phyloP scores from a whole-genome alignment of 108 stramenopile species.

The Licmophora abbreviata region DNA sequence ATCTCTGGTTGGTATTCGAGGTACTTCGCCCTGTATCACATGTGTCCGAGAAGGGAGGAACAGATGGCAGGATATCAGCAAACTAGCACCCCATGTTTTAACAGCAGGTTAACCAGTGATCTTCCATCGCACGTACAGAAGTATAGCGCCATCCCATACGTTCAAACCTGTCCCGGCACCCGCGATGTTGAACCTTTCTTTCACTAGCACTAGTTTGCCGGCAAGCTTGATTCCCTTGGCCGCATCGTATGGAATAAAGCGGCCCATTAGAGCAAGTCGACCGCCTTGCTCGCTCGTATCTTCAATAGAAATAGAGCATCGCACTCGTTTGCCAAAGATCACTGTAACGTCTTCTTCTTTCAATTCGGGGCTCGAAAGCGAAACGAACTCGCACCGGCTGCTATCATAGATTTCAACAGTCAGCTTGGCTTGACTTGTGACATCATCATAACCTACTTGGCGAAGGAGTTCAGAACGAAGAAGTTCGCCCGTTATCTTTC shows the following conservation, averaged over 20 bases:
- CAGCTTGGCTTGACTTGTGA: too few species aligned
- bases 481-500: too few species aligned
- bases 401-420: neutral
- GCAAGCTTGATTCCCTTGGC: slow-evolving; percentile 3
- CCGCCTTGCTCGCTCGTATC: neutral
- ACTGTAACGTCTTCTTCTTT: neutral
- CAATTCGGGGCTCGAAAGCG: neutral
- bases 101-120: too few species aligned
- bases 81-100: too few species aligned
- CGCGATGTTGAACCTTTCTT: slow-evolving; percentile 3
- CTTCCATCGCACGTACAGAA: slow-evolving; percentile 34
- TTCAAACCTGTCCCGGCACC: slow-evolving; percentile 46
- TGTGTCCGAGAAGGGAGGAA: too few species aligned
- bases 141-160: slow-evolving; percentile 65
- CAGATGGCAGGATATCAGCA: too few species aligned
- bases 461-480: too few species aligned
- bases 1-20: slow-evolving; percentile 7
- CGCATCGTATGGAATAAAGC: slow-evolving; percentile 2
- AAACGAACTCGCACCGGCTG: neutral
- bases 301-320: neutral
- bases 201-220: neutral
- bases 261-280: slow-evolving; percentile 2
- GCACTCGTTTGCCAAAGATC: slow-evolving; percentile 8
- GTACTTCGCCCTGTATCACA: neutral
- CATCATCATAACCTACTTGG: too few species aligned